Percentiles rank a stretch among this genome's conserved stretches.
These are phyloP conservation scores for Litsea cubeba DNA, from an alignment of 164 flowering plant genomes.

Conservation along the genomic window DNA sequence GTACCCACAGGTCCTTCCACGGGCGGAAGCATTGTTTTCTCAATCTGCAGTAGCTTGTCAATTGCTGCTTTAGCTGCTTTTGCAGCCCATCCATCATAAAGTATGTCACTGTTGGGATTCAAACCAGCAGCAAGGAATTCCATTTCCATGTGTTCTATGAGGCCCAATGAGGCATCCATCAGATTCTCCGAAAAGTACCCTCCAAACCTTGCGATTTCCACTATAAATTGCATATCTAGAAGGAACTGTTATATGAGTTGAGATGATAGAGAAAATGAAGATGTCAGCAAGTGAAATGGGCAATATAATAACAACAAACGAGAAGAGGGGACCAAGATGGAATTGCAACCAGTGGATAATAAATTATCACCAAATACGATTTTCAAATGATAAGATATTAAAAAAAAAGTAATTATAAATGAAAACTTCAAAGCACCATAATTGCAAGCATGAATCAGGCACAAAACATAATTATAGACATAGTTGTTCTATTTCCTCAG, in stretches of 20 bases:
- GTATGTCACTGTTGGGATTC: conserved; percentile 30
- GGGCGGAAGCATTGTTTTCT: conserved; percentile 10
- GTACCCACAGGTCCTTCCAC: conserved; percentile 8
- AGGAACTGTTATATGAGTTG: conserved; percentile 32
- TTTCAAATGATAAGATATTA: neutral
- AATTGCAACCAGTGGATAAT: neutral
- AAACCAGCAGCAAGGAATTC: conserved; percentile 33
- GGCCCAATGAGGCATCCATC: conserved; percentile 21
- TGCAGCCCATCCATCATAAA: conserved; percentile 31
- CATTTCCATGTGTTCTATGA: conserved; percentile 30
- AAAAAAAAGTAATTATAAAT: neutral
- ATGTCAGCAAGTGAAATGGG: neutral
- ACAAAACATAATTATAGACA: neutral
- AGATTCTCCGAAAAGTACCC: conserved; percentile 41
- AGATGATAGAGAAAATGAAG: neutral
- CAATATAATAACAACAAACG: neutral
- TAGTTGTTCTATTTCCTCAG: neutral
- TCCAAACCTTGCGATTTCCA: conserved; percentile 41
- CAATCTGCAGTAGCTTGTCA: conserved; percentile 35
- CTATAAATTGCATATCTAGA: conserved; percentile 51
- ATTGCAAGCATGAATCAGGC: neutral
- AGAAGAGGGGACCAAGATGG: neutral
- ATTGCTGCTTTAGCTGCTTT: conserved; percentile 37
- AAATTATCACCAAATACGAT: neutral
- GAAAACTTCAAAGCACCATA: neutral